Percentiles rank a stretch among this genome's conserved stretches.
Conservation (phyloP, 257 asterid species). For the Craterostigma plantagineum region DNA sequence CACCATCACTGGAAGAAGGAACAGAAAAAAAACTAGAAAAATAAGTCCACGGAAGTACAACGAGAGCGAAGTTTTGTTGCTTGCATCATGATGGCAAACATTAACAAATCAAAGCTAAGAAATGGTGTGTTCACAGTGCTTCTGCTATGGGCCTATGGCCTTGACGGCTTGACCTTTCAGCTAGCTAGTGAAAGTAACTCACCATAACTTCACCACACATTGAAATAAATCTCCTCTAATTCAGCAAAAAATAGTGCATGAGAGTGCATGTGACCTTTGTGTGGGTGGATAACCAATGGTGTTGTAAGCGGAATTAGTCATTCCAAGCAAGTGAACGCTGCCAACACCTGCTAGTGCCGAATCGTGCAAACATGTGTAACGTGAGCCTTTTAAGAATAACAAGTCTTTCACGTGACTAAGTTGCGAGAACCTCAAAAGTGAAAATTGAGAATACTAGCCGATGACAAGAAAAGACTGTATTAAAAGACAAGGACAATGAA, state of each 20-base stretch:
- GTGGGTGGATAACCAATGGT: slow-evolving; percentile 93
- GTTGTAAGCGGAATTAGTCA: slow-evolving; percentile 89
- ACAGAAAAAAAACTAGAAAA: slow-evolving; percentile 6
- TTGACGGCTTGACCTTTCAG: slow-evolving; percentile 14
- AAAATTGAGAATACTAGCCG: not conserved
- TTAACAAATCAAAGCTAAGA: slow-evolving; percentile 14
- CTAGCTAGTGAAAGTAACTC: not conserved
- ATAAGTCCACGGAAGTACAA: not conserved
- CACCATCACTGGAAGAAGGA: slow-evolving; percentile 7
- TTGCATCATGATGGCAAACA: too few relatives aligned
- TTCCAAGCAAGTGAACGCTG: slow-evolving; percentile 93
- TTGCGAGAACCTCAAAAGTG: slow-evolving; percentile 30
- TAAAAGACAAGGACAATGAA: too few relatives aligned
- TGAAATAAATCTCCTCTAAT: slow-evolving; percentile 40
- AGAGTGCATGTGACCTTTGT: slow-evolving; percentile 99
- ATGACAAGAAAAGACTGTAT: not conserved
- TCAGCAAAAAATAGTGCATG: slow-evolving; percentile 59
- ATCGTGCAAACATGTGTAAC: slow-evolving; percentile 93
- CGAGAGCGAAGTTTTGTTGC: not conserved
- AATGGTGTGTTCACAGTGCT: slow-evolving; percentile 25
- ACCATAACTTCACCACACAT: slow-evolving; percentile 2
- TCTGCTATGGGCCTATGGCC: slow-evolving; percentile 22
- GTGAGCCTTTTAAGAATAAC: slow-evolving; percentile 53
- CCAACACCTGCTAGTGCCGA: slow-evolving; percentile 99
- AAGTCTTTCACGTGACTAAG: slow-evolving; percentile 55